Base-by-base conservation (phyloP, 768 basidiomycete species). In the Suillus brevipes region DNA sequence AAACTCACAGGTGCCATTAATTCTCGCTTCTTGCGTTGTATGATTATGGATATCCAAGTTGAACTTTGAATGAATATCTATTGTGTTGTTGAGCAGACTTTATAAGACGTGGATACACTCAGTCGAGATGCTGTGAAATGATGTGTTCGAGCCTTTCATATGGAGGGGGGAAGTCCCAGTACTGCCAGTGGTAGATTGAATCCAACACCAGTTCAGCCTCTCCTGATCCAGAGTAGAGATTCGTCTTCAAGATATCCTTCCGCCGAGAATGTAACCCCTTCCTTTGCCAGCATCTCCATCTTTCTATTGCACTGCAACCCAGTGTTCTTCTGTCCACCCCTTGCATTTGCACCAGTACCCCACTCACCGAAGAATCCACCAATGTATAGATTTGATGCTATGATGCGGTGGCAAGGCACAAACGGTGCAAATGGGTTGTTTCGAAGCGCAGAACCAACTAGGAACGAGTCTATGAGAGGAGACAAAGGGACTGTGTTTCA, bases 391-490 rank as follows among this genome's bases (percentile, higher is more conserved):
- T 81, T 84, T 0, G 87, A 84, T 0, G 88, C 86, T 16, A 91
- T 83, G 61, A 91, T 82, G 40, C 89, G 84, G 69, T 91, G 90
- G 65, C 90, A 91, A 0, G 89, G 90, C 6, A 91, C 80, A 64
- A 79, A 82, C 0, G 89, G 89, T 5, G 83, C 82, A 72, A 90
- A 91, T 0, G 89, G 89, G 68, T 91, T 90, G 59, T 79, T 81
- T 49, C 85, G 79, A 34, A 91, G 75, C 0, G 89, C 89, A 38
- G 77, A 80, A 23, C 89, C 90, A n/a, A 89, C 89, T 86, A 67
- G n/a, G 18, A 62, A 25, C 31, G 37, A 28, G 13, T 6, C 43
- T 42, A 25, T 64, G 10, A 55, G 36, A 47, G 25, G 13, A n/a
- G 37, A 47, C 31, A 53, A 66, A 58, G 59, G n/a, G 40, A 13